These are phyloP conservation scores for Osmanthus fragrans DNA, from an alignment of 257 asterid genomes.

Conservation along the genomic window DNA sequence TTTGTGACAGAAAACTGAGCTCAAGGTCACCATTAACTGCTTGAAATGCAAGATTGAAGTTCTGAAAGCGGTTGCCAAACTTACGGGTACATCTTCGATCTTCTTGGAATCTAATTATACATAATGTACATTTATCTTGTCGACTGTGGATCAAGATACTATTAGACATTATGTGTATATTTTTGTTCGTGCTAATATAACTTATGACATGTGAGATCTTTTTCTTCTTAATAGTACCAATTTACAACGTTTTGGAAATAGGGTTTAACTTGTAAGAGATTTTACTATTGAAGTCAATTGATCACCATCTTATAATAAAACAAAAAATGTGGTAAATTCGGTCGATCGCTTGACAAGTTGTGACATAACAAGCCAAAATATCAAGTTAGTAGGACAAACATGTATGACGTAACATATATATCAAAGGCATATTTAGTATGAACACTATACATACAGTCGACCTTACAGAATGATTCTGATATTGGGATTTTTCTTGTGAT, in stretches of 20 bases:
- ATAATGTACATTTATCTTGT: neutral
- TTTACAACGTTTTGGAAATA: too few relatives aligned
- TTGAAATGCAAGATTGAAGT: constrained; percentile 27
- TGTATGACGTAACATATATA: neutral
- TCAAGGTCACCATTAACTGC: constrained; percentile 34
- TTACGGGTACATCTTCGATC: constrained; percentile 21
- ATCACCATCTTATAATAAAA: neutral
- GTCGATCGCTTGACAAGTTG: too few relatives aligned
- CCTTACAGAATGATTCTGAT: neutral
- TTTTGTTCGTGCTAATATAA: too few relatives aligned
- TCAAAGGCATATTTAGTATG: neutral
- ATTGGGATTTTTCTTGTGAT: neutral
- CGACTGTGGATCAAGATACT: neutral
- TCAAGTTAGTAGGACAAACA: neutral
- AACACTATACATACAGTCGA: neutral
- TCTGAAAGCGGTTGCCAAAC: constrained; percentile 30
- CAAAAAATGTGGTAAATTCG: too few relatives aligned
- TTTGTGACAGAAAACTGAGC: constrained; percentile 27
- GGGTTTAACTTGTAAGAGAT: too few relatives aligned
- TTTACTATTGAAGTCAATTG: neutral
- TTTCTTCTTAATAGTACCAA: too few relatives aligned
- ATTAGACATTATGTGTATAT: too few relatives aligned
- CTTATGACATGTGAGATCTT: too few relatives aligned
- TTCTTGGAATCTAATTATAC: too few relatives aligned
- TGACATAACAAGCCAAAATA: too few relatives aligned